phyloP scores from a whole-genome alignment of 768 basidiomycete genomes.

The Hypholoma sublateritium region DNA sequence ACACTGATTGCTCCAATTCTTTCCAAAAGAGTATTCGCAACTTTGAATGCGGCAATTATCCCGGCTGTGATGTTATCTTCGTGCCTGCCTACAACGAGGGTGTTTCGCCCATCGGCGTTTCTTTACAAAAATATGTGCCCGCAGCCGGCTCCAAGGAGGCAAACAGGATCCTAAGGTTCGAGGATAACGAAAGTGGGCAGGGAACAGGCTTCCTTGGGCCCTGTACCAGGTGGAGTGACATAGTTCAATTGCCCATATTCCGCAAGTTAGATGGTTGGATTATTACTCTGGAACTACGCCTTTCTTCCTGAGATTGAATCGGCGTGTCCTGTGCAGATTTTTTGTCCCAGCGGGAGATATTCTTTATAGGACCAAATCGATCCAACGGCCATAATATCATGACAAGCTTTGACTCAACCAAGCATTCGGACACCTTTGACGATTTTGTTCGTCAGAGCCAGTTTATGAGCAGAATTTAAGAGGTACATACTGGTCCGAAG shows the following conservation, averaged over 20 bases:
- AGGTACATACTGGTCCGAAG: conserved; percentile 61
- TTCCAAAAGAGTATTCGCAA: conserved; percentile 43
- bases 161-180: conserved; percentile 40
- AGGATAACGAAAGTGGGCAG: conserved; percentile 32
- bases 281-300: no score
- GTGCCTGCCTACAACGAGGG: conserved; percentile 44
- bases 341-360: background rate
- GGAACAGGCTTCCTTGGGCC: conserved; percentile 11
- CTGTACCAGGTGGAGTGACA: no score
- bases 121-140: conserved; percentile 43
- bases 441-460: background rate
- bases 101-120: conserved; percentile 43
- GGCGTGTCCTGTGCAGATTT: background rate
- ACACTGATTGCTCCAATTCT: background rate
- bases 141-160: conserved; percentile 43
- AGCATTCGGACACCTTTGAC: conserved; percentile 42
- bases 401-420: conserved; percentile 51
- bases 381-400: conserved; percentile 52
- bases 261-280: no score
- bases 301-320: no score
- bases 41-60: conserved; percentile 54
- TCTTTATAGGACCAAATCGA: conserved; percentile 37
- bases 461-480: background rate
- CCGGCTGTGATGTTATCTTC: conserved; percentile 52
- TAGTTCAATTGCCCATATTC: no score